These are phyloP conservation scores for Chrysopogon serrulatus DNA, from an alignment of 176 grass and related monocot species.

Conservation along the genomic window DNA sequence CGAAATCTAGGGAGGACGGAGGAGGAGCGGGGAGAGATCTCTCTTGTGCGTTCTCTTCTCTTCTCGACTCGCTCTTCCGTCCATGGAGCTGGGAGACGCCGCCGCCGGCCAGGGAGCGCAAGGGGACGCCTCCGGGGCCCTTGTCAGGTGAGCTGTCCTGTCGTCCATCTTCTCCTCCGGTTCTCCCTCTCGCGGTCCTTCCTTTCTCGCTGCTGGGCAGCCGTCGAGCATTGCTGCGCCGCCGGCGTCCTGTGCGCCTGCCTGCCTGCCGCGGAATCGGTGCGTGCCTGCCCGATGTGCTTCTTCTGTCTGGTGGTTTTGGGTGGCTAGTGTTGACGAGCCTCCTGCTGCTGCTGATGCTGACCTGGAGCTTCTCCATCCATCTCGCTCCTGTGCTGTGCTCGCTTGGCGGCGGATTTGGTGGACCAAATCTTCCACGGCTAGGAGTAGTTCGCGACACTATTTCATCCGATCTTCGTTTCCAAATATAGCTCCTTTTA, in stretches of 20 bases:
- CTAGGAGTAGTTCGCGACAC: neutral
- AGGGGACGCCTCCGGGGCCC: slow-evolving; percentile 23
- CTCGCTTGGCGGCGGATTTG: neutral
- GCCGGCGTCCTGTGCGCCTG: neutral
- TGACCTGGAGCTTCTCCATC: neutral
- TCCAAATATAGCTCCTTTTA: neutral
- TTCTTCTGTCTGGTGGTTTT: neutral
- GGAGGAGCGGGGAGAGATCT: slow-evolving; percentile 15
- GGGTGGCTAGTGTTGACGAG: neutral
- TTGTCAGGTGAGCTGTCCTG: slow-evolving; percentile 21
- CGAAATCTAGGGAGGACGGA: neutral
- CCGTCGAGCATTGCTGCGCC: slow-evolving; percentile 27
- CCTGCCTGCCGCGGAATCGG: no score
- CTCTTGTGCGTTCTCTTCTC: neutral
- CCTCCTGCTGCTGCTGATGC: neutral
- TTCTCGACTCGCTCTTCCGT: neutral
- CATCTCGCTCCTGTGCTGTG: neutral
- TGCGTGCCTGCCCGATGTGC: no score
- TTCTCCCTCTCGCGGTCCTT: neutral
- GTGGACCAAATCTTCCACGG: neutral
- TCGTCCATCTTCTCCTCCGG: neutral
- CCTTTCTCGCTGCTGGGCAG: no score
- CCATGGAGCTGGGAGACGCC: slow-evolving; percentile 30
- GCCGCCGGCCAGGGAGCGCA: neutral
- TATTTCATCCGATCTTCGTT: neutral